Evolutionary conservation across 2,329 filamentous ascomycete species (phyloP), one percentile per base, ranked within the genome.

Genomic region (Orbilia brochopaga): DNA sequence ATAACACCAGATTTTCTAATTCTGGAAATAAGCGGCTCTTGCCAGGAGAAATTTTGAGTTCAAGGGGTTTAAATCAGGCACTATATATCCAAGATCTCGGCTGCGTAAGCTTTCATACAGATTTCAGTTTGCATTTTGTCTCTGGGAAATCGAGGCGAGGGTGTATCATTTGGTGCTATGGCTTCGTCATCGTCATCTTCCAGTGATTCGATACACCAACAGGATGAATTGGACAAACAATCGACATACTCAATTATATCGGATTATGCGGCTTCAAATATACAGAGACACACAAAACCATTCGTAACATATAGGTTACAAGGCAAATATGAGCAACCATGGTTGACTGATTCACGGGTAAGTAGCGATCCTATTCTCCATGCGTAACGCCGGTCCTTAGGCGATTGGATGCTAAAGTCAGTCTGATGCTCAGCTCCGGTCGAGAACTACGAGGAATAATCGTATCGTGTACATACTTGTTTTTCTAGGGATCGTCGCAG

Each of bases 221-320:
- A 23, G n/a, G 24, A 48, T 21, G 19, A 53, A 8, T 23, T 21
- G 13, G 50, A 57, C n/a, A 52, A 27, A 51, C 35, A 24, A 17
- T 70, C 65, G 7, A 63, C 54, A 8, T 63, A 50, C 17, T 63
- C 59, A 21, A 59, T 70, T n/a, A 59, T 70, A 37, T 70, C 65
- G 2, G 59, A 59, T 2, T 70, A 70, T 51, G 65, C 65, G 15
- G 27, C 35, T 1, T 70, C 65, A 13, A 19, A 59, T 24, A 63
- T 63, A 42, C 65, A 70, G 32, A 40, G 35, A 42, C 54, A 52
- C 32, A 63, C 44, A 40, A 50, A 54, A 27, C 59, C 65, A 3
- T 70, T 70, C 24, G 32, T 70, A 54, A 70, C 65, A 11, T 70
- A 59, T 21, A 58, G 55, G 8, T 21, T 70, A 10, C 60, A 64